Percentiles rank a stretch among this genome's conserved stretches.
Conservation (phyloP, 1,139 yeast genomes). For the Yamadazyma trypodendri region DNA sequence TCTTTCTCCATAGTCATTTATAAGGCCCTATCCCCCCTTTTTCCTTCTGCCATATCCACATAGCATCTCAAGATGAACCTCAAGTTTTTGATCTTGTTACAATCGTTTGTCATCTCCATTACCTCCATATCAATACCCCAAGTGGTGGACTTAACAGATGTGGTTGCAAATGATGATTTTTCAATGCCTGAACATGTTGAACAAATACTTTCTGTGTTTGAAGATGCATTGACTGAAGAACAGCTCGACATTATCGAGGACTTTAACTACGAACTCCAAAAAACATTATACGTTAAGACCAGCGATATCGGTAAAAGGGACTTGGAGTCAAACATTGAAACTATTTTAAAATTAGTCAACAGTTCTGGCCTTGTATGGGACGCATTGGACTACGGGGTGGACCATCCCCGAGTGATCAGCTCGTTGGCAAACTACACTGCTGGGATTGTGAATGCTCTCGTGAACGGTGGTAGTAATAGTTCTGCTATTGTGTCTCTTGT, state of each 20-base stretch:
- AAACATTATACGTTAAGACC: conserved; percentile 1
- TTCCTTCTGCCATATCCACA: not conserved
- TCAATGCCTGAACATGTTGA: not conserved
- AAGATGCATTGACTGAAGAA: conserved; percentile 15
- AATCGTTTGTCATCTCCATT: not conserved
- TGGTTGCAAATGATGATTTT: not conserved
- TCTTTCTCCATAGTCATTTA: conserved; percentile 1
- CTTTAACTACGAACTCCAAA: conserved; percentile 11
- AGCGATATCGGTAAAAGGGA: conserved; percentile 16
- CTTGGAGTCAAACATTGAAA: conserved; percentile 21
- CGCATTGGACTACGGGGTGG: conserved; percentile 37
- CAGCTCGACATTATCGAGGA: conserved; percentile 14
- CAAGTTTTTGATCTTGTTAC: not conserved
- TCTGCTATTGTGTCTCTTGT: conserved; percentile 10
- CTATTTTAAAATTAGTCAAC: conserved; percentile 29
- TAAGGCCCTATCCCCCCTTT: not conserved
- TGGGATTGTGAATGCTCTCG: conserved; percentile 15
- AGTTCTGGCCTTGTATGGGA: conserved; percentile 37
- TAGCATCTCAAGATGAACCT: not conserved
- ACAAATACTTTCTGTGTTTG: conserved; percentile 4
- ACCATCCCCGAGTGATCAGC: conserved; percentile 27
- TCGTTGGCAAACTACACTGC: conserved; percentile 33
- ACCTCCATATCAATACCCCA: not conserved
- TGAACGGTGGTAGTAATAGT: conserved; percentile 3
- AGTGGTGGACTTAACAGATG: not conserved